Evolutionary conservation across 2,329 filamentous ascomycete genomes (phyloP), one percentile per base, ranked within the genome.

Genomic region (Colletotrichum sp.): DNA sequence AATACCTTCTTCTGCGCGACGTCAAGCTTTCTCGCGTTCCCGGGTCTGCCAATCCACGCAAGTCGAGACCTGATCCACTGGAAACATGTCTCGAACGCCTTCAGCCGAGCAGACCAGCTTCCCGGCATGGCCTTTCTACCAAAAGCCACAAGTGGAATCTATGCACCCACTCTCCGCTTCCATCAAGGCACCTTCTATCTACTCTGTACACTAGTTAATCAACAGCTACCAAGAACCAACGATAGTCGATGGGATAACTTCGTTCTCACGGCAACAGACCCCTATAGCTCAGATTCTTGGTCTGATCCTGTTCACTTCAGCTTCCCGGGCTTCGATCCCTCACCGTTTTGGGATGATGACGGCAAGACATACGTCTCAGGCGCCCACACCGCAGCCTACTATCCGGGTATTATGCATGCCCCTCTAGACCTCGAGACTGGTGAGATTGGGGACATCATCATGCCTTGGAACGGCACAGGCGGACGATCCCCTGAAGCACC

Each of bases 331-430:
- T 82, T 82, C 68, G 91, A 93, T 69, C 88, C 90, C 0, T 87
- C 86, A 39, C 86, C 88, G 0, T 90, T 91, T 78, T 92, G 89
- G 88, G 88, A 92, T 66, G 86, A 87, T 1, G 87, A 92, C 62
- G 90, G 90, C 2, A 88, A 86, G 72, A 83, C 87, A 0, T 92
- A 91, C 72, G 86, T 90, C 5, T 85, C 85, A 0, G 85, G 84
- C 5, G 83, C 80, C 74, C 77, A 2, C 36, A 86, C 81, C 13
- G 71, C 71, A 3, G 60, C 80, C 8, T 79, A 81, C 58, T 74
- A 74, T 2, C 71, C 71, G 0, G 86, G 84, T 2, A 85, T 88
- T 4, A 80, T 86, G 43, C 82, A 85, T 27, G 83, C 85, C 2
- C 81, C 86, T 66, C 81, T 83, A 1, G 75, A 88, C 48, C 80